Evolutionary conservation across 257 asterid genomes (phyloP).

Genomic region (Haberlea rhodopensis): DNA sequence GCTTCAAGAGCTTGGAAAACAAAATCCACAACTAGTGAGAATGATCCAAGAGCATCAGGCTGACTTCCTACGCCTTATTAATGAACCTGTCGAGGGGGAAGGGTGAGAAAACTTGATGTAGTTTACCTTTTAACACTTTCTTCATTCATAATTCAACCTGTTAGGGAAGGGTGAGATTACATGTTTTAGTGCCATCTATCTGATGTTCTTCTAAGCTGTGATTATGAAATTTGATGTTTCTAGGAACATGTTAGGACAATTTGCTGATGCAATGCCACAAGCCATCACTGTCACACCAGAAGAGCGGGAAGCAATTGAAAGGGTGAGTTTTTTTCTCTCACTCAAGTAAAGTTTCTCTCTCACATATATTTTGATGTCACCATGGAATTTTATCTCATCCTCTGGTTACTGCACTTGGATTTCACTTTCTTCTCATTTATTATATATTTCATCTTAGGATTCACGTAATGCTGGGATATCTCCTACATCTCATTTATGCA

Average conservation of each 20-base stretch:
- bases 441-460: no score
- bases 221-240: background rate
- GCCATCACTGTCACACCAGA: background rate
- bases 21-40: conserved; percentile 50
- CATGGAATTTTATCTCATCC: background rate
- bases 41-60: conserved; percentile 56
- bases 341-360: background rate
- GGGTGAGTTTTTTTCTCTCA: background rate
- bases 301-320: background rate
- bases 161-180: background rate
- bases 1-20: conserved; percentile 59
- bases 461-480: background rate
- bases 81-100: conserved; percentile 58
- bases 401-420: background rate
- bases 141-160: background rate
- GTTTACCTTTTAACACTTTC: background rate
- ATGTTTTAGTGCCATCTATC: background rate
- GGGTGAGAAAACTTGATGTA: conserved; percentile 40
- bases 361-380: no score
- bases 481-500: background rate
- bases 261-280: background rate
- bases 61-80: conserved; percentile 51
- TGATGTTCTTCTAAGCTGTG: background rate
- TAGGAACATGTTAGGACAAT: background rate
- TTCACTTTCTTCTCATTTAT: no score